Evolutionary conservation across 192 early-diverging fungal genomes (phyloP).

Genomic region (Backusella circina): DNA sequence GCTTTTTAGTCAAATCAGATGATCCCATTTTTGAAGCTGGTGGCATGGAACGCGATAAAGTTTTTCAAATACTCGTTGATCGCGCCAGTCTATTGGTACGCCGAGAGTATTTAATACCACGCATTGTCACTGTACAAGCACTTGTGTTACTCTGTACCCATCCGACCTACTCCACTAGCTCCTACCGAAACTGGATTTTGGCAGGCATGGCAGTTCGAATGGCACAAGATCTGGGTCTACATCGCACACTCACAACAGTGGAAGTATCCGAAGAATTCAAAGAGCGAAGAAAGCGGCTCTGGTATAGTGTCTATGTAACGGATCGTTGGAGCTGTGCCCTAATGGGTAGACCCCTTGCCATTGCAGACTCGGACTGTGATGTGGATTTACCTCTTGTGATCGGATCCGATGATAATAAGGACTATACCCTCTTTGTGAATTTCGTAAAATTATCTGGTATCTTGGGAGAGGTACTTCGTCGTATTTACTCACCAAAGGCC

Average conservation of each 20-base stretch:
- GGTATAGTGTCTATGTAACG: constrained; percentile 68
- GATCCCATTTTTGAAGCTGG: constrained; percentile 13
- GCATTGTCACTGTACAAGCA: constrained; percentile 54
- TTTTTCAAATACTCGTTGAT: constrained; percentile 10
- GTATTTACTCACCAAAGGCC: constrained; percentile 33
- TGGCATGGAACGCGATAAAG: background rate
- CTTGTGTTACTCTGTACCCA: constrained; percentile 63
- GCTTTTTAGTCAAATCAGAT: constrained; percentile 3
- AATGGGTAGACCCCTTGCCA: constrained; percentile 40
- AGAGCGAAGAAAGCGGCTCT: constrained; percentile 61
- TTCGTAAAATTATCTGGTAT: constrained; percentile 32
- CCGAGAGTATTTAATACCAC: constrained; percentile 52
- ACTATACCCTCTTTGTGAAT: constrained; percentile 26
- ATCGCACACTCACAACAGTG: constrained; percentile 54
- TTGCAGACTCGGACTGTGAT: constrained; percentile 42
- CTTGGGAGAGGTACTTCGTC: constrained; percentile 27
- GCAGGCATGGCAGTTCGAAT: constrained; percentile 61
- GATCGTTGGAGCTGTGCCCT: constrained; percentile 55
- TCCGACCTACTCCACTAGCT: constrained; percentile 12
- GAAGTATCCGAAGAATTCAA: constrained; percentile 41
- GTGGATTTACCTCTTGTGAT: constrained; percentile 24
- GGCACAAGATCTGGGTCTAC: constrained; percentile 78
- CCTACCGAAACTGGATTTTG: constrained; percentile 26
- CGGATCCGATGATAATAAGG: background rate
- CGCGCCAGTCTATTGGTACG: constrained; percentile 34